Base-by-base conservation (phyloP, 1,284 basidiomycete species). In the Gymnopus androsaceus region DNA sequence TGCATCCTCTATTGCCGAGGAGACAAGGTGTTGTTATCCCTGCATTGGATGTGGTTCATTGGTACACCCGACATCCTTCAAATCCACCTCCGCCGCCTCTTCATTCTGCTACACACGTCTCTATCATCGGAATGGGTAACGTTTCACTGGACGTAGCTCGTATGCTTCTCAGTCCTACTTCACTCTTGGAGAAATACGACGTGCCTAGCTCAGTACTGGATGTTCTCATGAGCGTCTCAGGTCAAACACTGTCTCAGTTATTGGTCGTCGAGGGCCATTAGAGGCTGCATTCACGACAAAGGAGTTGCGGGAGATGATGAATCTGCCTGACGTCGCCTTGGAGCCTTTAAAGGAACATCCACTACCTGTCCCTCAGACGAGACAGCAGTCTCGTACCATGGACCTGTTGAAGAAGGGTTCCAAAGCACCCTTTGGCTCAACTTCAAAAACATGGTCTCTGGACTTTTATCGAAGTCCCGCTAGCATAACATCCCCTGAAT, bases 11-110 rank as follows among this genome's bases (percentile, higher is more conserved):
- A 31, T 17, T 55, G 7, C 41, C 54, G 5, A 50, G 36, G 31
- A 45, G 31, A 19, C 30, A 45, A 17, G 49, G 33, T 12, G 44
- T 46, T 14, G 31, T 46, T 60, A 71, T 88, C 1, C 85, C 94
- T 1, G 95, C 95, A 0, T 79, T 98, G 3, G 86, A 86, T 1
- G 76, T 99, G 51, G 96, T 99, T 2, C 91, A 95, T 65, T 99
- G 96, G 96, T 99, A 99, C 75, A 99, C 97, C 34, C 88, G 85
- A 40, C 95, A 99, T 70, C 95, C 95, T 1, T 81, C 84, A 12
- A 68, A 72, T 7, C 75, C 83, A 0, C 68, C 78, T 0, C 72
- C 84, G 0, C 87, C 87, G 1, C 75, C 84, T 4, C 79, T 98
- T 0, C 76, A 84, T 31, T 76, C 76, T 30, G 72, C 84, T 0